These are phyloP conservation scores for Coemansia sp. DNA, from an alignment of 192 early-diverging fungal genomes.

Conservation along the genomic window DNA sequence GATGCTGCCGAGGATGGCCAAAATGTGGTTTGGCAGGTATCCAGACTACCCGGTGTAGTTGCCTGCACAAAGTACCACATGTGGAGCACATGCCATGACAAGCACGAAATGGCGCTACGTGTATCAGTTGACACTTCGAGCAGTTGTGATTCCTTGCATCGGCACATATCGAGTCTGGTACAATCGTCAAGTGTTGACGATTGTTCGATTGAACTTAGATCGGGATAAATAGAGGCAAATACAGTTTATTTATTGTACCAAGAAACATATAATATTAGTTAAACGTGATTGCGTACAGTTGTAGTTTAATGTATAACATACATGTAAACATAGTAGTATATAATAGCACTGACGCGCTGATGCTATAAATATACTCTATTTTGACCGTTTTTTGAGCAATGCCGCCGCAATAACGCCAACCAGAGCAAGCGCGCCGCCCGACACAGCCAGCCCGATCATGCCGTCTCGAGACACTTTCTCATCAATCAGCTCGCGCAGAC, in stretches of 20 bases:
- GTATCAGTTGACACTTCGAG: conserved; percentile 10
- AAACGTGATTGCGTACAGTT: too few species aligned
- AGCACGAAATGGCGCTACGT: conserved; percentile 16
- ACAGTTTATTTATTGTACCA: too few species aligned
- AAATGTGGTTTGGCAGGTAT: conserved; percentile 17
- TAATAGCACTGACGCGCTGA: too few species aligned
- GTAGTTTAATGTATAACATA: too few species aligned
- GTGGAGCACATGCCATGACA: conserved; percentile 28
- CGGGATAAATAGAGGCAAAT: too few species aligned
- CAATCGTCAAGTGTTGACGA: conserved; percentile 10
- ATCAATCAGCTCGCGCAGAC: conserved; percentile 75
- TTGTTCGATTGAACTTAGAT: conserved; percentile 22
- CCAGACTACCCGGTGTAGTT: conserved; percentile 25
- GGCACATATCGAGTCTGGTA: conserved; percentile 26
- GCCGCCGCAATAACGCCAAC: conserved; percentile 59
- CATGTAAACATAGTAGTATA: too few species aligned
- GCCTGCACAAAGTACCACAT: conserved; percentile 23
- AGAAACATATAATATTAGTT: too few species aligned
- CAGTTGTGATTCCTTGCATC: background rate
- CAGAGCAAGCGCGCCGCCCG: conserved; percentile 72
- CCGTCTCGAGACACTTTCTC: conserved; percentile 82
- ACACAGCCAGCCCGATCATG: conserved; percentile 83
- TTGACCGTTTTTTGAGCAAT: conserved; percentile 42
- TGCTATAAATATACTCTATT: conserved; percentile 12
- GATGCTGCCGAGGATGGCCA: conserved; percentile 3